Conservation (phyloP, 2,329 filamentous ascomycete genomes). For the Xylariaceae sp. region DNA sequence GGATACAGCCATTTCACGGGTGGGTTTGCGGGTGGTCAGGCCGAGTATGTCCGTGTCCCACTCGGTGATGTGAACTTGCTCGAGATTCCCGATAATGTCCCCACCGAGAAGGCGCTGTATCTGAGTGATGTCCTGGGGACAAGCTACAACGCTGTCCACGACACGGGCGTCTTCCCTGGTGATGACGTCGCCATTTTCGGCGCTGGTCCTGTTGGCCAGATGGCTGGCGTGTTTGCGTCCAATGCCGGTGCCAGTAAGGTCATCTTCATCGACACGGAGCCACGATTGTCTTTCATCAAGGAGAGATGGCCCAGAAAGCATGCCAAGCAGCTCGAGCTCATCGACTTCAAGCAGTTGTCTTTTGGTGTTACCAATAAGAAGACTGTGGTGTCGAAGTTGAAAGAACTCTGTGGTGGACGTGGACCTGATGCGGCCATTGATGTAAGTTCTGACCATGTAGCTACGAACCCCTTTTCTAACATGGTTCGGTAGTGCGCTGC, state of each 20-base stretch:
- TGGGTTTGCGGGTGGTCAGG: conserved; percentile 81
- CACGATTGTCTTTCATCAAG: conserved; percentile 63
- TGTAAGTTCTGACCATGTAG: conserved; percentile 12
- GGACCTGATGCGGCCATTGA: conserved; percentile 65
- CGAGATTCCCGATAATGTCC: conserved; percentile 69
- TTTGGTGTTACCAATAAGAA: conserved; percentile 52
- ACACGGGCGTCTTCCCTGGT: conserved; percentile 71
- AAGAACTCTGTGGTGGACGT: conserved; percentile 65
- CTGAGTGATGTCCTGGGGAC: conserved; percentile 77
- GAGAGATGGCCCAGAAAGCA: conserved; percentile 50
- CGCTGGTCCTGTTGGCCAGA: conserved; percentile 82
- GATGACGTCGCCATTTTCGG: conserved; percentile 80
- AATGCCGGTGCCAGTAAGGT: conserved; percentile 68
- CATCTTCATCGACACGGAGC: conserved; percentile 72
- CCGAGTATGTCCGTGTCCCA: conserved; percentile 80
- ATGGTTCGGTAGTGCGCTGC: conserved; percentile 48
- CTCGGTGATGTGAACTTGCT: conserved; percentile 76
- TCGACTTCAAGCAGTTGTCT: conserved; percentile 61
- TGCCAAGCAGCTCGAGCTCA: conserved; percentile 52
- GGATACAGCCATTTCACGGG: conserved; percentile 76
- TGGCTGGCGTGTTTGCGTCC: conserved; percentile 70
- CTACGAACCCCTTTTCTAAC: no score
- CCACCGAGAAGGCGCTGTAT: conserved; percentile 79
- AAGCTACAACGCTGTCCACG: conserved; percentile 75
- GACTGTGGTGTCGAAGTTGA: conserved; percentile 66